A percentile compares a stretch with the other conserved stretches of the same genome.
Evolutionary conservation across 192 early-diverging fungal species (phyloP).

Genomic region (Chytriomyces sp.): DNA sequence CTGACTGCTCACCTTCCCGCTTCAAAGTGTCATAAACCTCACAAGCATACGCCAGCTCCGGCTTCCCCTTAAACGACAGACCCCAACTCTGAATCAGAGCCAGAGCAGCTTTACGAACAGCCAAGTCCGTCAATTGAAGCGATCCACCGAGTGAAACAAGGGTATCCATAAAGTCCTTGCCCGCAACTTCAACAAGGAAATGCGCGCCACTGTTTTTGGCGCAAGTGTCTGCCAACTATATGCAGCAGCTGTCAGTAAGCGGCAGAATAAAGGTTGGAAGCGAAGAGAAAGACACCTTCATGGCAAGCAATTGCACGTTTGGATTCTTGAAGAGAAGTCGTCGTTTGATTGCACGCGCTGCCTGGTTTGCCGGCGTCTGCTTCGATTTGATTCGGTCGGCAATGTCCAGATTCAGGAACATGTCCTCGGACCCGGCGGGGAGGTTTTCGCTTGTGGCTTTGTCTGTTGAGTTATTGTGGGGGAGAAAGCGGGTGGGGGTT

Average conservation of each 20-base stretch:
- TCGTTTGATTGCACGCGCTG: constrained; percentile 75
- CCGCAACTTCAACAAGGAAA: constrained; percentile 85
- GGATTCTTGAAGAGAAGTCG: constrained; percentile 87
- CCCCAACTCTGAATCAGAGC: constrained; percentile 91
- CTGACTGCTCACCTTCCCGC: constrained; percentile 62
- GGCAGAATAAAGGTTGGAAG: background rate
- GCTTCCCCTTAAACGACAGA: constrained; percentile 75
- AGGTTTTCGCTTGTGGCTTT: constrained; percentile 87
- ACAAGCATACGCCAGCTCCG: constrained; percentile 76
- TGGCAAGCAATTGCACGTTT: constrained; percentile 89
- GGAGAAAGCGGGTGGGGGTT: too few relatives aligned
- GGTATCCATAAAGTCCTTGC: constrained; percentile 89
- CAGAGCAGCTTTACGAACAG: constrained; percentile 78
- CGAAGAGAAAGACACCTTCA: constrained; percentile 59
- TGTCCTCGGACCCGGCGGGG: constrained; percentile 83
- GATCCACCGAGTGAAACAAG: constrained; percentile 66
- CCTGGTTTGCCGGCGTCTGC: constrained; percentile 70
- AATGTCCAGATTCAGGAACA: constrained; percentile 84
- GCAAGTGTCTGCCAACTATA: constrained; percentile 83
- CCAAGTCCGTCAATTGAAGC: constrained; percentile 60
- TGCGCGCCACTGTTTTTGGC: constrained; percentile 93
- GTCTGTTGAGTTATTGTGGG: background rate
- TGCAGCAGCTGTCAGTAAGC: background rate
- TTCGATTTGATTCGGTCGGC: constrained; percentile 92
- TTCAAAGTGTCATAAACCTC: constrained; percentile 85